Percentiles rank a stretch among this genome's conserved stretches.
phyloP scores from a whole-genome alignment of 495 filamentous ascomycete species.

The Aspergillus affinis region DNA sequence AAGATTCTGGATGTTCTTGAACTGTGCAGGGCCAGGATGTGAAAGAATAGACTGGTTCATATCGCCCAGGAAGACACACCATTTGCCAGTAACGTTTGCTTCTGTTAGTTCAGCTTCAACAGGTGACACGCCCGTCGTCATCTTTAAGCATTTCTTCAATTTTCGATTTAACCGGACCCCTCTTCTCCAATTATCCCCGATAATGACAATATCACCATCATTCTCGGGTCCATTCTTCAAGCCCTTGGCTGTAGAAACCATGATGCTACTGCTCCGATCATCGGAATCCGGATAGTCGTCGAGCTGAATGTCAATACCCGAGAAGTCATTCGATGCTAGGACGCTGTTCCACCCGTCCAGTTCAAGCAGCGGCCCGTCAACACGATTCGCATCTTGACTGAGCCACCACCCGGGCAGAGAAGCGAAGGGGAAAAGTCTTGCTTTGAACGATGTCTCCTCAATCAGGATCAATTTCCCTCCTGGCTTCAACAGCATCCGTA shows the following conservation, averaged over 20 bases:
- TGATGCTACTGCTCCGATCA: background rate
- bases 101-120: constrained; percentile 11
- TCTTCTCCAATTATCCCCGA: no score
- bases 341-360: background rate
- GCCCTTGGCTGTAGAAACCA: background rate
- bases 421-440: constrained; percentile 29
- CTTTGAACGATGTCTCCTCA: constrained; percentile 26
- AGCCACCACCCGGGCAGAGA: constrained; percentile 38
- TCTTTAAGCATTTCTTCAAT: constrained; percentile 14
- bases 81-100: constrained; percentile 25
- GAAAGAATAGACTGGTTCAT: constrained; percentile 25
- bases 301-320: background rate
- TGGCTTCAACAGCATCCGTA: constrained; percentile 10
- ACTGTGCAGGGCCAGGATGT: constrained; percentile 22
- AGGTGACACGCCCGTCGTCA: constrained; percentile 17
- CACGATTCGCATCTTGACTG: constrained; percentile 3
- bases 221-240: background rate
- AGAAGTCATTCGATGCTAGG: background rate
- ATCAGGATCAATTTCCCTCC: constrained; percentile 34
- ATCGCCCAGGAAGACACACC: constrained; percentile 35
- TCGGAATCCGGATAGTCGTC: constrained; percentile 1
- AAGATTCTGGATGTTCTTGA: constrained; percentile 26
- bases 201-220: background rate
- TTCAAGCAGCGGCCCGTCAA: background rate
- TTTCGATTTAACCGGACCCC: no score